Conservation (phyloP, 1,284 basidiomycete genomes). For the Leccinum variabile region DNA sequence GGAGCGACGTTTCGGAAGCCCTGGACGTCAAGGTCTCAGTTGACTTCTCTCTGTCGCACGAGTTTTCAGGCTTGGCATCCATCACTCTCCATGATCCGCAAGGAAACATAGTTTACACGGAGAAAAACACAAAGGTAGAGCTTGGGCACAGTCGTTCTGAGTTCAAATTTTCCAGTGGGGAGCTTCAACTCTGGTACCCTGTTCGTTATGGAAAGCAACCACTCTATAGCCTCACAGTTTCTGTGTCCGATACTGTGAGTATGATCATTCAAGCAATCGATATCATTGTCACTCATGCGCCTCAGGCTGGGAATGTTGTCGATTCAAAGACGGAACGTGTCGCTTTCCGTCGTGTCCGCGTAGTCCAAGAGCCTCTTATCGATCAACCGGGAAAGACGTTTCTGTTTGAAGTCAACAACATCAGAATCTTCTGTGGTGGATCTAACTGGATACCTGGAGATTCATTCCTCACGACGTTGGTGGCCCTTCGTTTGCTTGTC, state of each 20-base stretch:
- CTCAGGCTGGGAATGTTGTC: conserved; percentile 48
- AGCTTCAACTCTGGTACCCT: conserved; percentile 80
- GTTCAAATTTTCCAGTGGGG: conserved; percentile 54
- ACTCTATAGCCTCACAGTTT: conserved; percentile 63
- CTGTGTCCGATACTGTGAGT: conserved; percentile 51
- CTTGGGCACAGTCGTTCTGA: conserved; percentile 41
- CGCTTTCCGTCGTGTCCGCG: conserved; percentile 71
- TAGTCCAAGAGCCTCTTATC: conserved; percentile 75
- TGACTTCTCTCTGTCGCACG: conserved; percentile 44
- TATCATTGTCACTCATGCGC: neutral
- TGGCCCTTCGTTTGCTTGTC: conserved; percentile 12
- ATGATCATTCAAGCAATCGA: neutral
- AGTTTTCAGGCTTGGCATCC: conserved; percentile 39
- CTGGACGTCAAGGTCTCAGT: conserved; percentile 53
- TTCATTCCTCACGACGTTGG: conserved; percentile 79
- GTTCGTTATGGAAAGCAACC: conserved; percentile 81
- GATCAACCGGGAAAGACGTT: conserved; percentile 78
- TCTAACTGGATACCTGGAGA: conserved; percentile 95
- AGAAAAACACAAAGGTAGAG: conserved; percentile 39
- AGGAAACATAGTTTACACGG: conserved; percentile 43
- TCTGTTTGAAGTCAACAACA: conserved; percentile 86
- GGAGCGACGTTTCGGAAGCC: conserved; percentile 51
- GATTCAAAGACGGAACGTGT: conserved; percentile 59
- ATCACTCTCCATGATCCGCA: conserved; percentile 50
- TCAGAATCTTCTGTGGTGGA: conserved; percentile 86